phyloP scores from a whole-genome alignment of 345 rosid genomes.

The Abelmoschus esculentus region DNA sequence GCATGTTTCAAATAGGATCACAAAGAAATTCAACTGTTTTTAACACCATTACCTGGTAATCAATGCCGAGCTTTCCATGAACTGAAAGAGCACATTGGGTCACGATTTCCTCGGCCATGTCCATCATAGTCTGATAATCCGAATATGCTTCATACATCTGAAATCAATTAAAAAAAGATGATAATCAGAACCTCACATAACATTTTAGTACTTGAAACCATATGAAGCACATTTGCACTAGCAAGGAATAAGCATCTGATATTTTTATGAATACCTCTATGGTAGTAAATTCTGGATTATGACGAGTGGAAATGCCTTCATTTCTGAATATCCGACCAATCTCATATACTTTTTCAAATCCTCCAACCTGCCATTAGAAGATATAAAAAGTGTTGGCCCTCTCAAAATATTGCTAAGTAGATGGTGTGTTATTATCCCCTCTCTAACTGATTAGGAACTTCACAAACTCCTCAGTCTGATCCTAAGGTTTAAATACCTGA shows the following conservation, averaged over 20 bases:
- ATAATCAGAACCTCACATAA: conserved; percentile 15
- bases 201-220: conserved; percentile 9
- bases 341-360: conserved; percentile 94
- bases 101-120: conserved; percentile 81
- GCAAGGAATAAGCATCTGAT: not conserved
- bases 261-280: conserved; percentile 63
- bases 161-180: conserved; percentile 22
- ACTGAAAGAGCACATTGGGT: conserved; percentile 74
- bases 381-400: conserved; percentile 2
- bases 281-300: conserved; percentile 97
- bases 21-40: not conserved
- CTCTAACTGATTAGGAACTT: not conserved
- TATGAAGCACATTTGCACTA: conserved; percentile 7
- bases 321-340: conserved; percentile 94
- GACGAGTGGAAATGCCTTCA: conserved; percentile 94
- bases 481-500: not conserved
- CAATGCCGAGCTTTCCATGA: conserved; percentile 62
- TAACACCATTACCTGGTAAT: conserved; percentile 57
- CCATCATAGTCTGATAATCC: conserved; percentile 90
- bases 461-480: not conserved
- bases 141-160: conserved; percentile 96
- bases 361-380: conserved; percentile 65
- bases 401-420: not conserved
- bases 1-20: not conserved
- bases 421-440: not conserved